Evolutionary conservation across 805 yeast species (phyloP).

Genomic region (Wickerhamiella alocasiicola): DNA sequence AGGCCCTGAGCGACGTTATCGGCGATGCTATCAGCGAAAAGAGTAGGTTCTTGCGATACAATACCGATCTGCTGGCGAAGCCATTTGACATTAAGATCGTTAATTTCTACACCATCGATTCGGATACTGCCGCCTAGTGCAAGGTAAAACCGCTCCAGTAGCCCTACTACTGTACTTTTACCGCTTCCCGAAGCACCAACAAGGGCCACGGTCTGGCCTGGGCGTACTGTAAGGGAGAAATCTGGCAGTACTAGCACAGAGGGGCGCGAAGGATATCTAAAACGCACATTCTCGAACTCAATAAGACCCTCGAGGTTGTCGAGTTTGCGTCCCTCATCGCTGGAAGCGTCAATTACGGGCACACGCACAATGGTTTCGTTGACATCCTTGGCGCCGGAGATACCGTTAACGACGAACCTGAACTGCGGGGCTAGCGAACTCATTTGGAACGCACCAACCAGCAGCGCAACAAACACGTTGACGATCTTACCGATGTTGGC

Average conservation of each 20-base stretch:
- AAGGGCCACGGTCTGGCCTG: constrained; percentile 83
- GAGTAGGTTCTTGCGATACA: constrained; percentile 93
- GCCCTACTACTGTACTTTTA: constrained; percentile 75
- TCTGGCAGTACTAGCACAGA: constrained; percentile 72
- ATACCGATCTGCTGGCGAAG: constrained; percentile 69
- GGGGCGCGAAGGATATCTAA: constrained; percentile 70
- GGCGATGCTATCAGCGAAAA: constrained; percentile 75
- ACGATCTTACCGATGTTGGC: constrained; percentile 27
- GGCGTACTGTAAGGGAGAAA: constrained; percentile 66
- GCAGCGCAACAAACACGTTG: constrained; percentile 30
- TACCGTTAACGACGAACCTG: constrained; percentile 28
- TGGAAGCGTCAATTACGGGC: constrained; percentile 30
- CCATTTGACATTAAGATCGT: constrained; percentile 58
- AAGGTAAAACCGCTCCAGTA: constrained; percentile 82
- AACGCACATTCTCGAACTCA: constrained; percentile 67
- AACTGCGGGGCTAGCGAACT: constrained; percentile 33
- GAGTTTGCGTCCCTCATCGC: constrained; percentile 21
- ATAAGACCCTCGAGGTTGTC: constrained; percentile 46
- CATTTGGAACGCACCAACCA: constrained; percentile 33
- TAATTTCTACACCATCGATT: constrained; percentile 75
- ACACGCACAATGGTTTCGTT: constrained; percentile 34
- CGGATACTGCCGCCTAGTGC: constrained; percentile 59
- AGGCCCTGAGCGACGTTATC: constrained; percentile 85
- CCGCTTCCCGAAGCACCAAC: constrained; percentile 97
- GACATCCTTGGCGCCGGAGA: constrained; percentile 32